Evolutionary conservation across 768 basidiomycete species (phyloP).

Genomic region (Boletus rubescentipes): DNA sequence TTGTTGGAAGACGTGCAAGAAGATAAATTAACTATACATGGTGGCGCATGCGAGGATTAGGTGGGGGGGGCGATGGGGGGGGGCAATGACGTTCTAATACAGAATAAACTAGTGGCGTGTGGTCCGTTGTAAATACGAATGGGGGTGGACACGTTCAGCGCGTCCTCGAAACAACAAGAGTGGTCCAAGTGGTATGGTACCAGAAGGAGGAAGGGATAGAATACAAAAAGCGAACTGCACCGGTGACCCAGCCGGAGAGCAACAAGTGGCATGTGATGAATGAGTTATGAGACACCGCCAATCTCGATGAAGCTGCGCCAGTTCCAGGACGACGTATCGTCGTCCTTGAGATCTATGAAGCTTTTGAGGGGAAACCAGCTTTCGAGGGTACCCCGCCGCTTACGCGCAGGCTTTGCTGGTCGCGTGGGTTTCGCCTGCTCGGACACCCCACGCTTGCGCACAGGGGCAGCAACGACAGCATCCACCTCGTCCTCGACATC

Average conservation of each 20-base stretch:
- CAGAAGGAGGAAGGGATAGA: constrained; percentile 7
- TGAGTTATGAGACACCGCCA: constrained; percentile 33
- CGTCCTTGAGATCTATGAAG: constrained; percentile 63
- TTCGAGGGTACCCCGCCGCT: constrained; percentile 44
- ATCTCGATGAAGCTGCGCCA: constrained; percentile 71
- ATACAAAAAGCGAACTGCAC: background rate
- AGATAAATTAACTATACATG: constrained; percentile 1
- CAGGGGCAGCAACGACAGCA: constrained; percentile 19
- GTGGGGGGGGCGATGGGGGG: background rate
- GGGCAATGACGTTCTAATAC: background rate
- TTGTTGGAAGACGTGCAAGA: constrained; percentile 6
- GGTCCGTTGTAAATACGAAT: constrained; percentile 26
- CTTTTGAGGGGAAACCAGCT: constrained; percentile 58
- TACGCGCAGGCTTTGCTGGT: constrained; percentile 20
- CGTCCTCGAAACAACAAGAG: background rate
- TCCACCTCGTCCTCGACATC: constrained; percentile 34
- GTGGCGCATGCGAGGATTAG: constrained; percentile 9
- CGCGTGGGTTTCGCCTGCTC: constrained; percentile 13
- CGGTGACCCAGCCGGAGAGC: constrained; percentile 5
- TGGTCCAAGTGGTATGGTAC: constrained; percentile 12
- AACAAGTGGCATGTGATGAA: background rate
- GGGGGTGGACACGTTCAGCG: constrained; percentile 6
- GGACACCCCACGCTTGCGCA: constrained; percentile 6
- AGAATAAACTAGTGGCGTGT: constrained; percentile 15
- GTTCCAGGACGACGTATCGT: constrained; percentile 44